A percentile compares a stretch with the other conserved stretches of the same genome.
Conservation (phyloP, 2,329 filamentous ascomycete genomes). For the Diplodia sapinea region DNA sequence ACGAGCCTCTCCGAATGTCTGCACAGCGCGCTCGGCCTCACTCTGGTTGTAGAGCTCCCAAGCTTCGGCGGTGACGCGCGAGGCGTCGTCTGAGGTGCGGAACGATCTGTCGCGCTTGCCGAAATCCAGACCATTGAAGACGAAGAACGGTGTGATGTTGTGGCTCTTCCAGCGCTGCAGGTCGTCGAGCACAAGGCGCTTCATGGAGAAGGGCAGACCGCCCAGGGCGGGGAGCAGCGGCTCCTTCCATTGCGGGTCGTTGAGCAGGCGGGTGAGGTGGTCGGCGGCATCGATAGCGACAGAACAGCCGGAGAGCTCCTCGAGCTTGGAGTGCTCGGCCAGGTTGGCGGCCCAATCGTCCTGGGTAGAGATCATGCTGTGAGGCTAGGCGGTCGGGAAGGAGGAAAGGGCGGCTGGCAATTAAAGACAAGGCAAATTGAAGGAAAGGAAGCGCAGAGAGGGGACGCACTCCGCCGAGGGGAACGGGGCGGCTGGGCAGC, state of each 20-base stretch:
- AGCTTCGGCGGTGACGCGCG: constrained; percentile 74
- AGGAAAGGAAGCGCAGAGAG: constrained; percentile 25
- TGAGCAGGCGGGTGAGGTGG: constrained; percentile 81
- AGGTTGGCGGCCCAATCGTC: constrained; percentile 63
- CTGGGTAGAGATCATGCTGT: constrained; percentile 54
- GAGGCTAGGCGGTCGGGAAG: constrained; percentile 4
- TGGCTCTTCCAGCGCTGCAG: constrained; percentile 73
- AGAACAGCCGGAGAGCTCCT: constrained; percentile 73
- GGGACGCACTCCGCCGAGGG: constrained; percentile 22
- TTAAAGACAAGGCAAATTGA: not conserved
- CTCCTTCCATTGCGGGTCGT: constrained; percentile 71
- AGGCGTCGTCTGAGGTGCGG: constrained; percentile 65
- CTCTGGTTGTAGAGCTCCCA: constrained; percentile 88
- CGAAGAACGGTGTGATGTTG: constrained; percentile 79
- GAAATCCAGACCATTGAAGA: constrained; percentile 88
- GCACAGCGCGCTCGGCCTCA: constrained; percentile 78
- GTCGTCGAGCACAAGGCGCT: constrained; percentile 75
- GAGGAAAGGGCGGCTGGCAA: constrained; percentile 31
- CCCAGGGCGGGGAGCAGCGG: constrained; percentile 89
- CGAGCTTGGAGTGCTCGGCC: constrained; percentile 65
- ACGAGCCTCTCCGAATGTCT: constrained; percentile 86
- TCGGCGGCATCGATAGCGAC: constrained; percentile 89
- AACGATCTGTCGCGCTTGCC: constrained; percentile 73
- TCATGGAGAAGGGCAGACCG: constrained; percentile 81
- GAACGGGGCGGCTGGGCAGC: constrained; percentile 12